A percentile compares a stretch with the other conserved stretches of the same genome.
These are phyloP conservation scores for Hypoxylon sp. DNA, from an alignment of 2,329 filamentous ascomycete species.

Conservation along the genomic window DNA sequence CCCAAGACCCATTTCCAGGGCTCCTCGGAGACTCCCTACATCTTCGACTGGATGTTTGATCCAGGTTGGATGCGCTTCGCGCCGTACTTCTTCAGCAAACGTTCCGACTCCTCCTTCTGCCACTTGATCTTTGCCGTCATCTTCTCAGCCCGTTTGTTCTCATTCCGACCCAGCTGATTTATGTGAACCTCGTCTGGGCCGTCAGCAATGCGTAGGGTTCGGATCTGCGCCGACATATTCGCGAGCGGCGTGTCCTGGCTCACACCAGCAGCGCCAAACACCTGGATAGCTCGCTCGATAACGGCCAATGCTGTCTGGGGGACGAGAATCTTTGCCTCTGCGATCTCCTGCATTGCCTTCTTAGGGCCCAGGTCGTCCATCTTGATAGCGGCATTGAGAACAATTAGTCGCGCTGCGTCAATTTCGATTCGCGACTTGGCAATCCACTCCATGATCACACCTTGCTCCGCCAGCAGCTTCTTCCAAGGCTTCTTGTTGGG, in stretches of 20 bases:
- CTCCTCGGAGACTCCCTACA: constrained; percentile 57
- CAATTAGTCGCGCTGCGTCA: constrained; percentile 88
- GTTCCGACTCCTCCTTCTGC: constrained; percentile 75
- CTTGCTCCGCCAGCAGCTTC: constrained; percentile 87
- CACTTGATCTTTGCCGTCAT: constrained; percentile 73
- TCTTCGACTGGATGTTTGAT: constrained; percentile 64
- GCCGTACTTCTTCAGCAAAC: constrained; percentile 74
- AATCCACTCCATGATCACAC: constrained; percentile 95
- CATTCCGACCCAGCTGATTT: constrained; percentile 83
- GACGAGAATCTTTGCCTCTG: constrained; percentile 93
- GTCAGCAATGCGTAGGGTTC: constrained; percentile 89
- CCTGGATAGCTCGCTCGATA: constrained; percentile 94
- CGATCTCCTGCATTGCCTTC: constrained; percentile 91
- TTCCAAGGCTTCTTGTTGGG: constrained; percentile 91
- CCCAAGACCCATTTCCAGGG: too few relatives aligned
- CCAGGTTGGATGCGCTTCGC: constrained; percentile 65
- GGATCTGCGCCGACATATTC: constrained; percentile 82
- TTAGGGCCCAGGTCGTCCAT: constrained; percentile 94
- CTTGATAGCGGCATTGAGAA: constrained; percentile 94
- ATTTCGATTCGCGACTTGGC: constrained; percentile 94
- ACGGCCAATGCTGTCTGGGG: constrained; percentile 86
- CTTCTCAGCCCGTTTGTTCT: constrained; percentile 78
- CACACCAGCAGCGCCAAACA: constrained; percentile 91
- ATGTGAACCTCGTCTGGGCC: constrained; percentile 97
- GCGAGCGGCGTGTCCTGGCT: constrained; percentile 95